A percentile compares a stretch with the other conserved stretches of the same genome.
Conservation (phyloP, 2,329 filamentous ascomycete species). For the Sphaerostilbella broomeana region DNA sequence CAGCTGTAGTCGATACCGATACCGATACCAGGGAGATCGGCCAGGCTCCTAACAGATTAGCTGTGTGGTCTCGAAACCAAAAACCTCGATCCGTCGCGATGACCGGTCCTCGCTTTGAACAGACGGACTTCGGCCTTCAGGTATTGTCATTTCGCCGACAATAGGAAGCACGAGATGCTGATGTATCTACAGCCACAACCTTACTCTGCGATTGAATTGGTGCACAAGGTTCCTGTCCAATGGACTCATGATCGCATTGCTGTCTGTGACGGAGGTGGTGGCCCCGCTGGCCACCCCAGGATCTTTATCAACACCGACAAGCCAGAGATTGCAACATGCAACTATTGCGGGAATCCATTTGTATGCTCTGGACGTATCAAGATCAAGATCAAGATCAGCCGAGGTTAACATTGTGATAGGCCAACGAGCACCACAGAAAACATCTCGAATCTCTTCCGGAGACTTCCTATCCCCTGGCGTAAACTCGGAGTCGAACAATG, state of each 20-base stretch:
- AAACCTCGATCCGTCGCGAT: slow-evolving; percentile 75
- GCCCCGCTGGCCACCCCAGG: slow-evolving; percentile 79
- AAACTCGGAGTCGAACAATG: too few species aligned
- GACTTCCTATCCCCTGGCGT: slow-evolving; percentile 73
- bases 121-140: slow-evolving; percentile 90
- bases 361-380: slow-evolving; percentile 49
- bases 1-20: slow-evolving; percentile 36
- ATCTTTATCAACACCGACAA: slow-evolving; percentile 99
- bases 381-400: background rate
- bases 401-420: slow-evolving; percentile 44
- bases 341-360: slow-evolving; percentile 89
- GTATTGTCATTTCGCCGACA: slow-evolving; percentile 41
- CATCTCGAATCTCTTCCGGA: slow-evolving; percentile 75
- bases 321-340: slow-evolving; percentile 83
- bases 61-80: slow-evolving; percentile 82
- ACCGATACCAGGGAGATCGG: slow-evolving; percentile 42
- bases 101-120: slow-evolving; percentile 91
- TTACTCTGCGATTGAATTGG: slow-evolving; percentile 84
- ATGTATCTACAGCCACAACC: slow-evolving; percentile 64
- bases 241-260: slow-evolving; percentile 82
- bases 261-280: slow-evolving; percentile 87
- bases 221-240: slow-evolving; percentile 89
- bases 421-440: slow-evolving; percentile 80
- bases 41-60: slow-evolving; percentile 82
- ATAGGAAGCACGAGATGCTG: slow-evolving; percentile 1